Base-by-base conservation (phyloP, 1,284 basidiomycete species). In the Fistulina hepatica region DNA sequence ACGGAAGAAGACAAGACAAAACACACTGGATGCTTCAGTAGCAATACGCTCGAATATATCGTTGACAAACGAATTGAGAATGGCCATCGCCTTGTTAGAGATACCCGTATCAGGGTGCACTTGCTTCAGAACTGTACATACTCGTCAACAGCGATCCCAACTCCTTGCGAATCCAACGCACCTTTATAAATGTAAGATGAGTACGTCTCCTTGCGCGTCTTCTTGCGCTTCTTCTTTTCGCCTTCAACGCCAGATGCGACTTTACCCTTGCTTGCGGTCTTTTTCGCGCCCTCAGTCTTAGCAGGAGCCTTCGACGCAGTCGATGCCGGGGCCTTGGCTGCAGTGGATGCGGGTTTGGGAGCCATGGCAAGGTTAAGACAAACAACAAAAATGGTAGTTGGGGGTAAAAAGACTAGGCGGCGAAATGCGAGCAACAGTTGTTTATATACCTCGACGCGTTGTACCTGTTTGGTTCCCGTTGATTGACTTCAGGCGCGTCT, bases 91-190 rank as follows among this genome's bases (percentile, higher is more conserved):
- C 71, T 94, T 94, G 78, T 93, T 94, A 43, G 85, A 83, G 61
- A 94, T 93, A 77, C 92, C 92, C 46, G 88, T 94, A 57, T 95
- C 92, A 42, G 91, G 92, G 70, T 94, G 91, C 44, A 95, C 91
- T 58, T 90, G 85, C 64, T 81, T 90, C 44, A 90, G 68, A 47
- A 89, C 84, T 85, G 42, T 9, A 43, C 39, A 37, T n/a, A 30
- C 39, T 32, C 27, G 41, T 39, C 40, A 28, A 44, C 23, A 45
- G 37, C 13, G 6, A 40, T 25, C 16, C 26, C 10, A 17, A 33
- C 31, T 19, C 31, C 23, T 22, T 22, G 16, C 8, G 17, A 32
- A 33, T 26, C 27, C 12, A 26, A 59, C 71, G 39, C 42, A 81
- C 83, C 82, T 61, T 91, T 92, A 76, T 92, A 92, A 60, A 93